These are phyloP conservation scores for Candida pseudoglaebosa DNA, from an alignment of 805 yeast species.

Conservation along the genomic window DNA sequence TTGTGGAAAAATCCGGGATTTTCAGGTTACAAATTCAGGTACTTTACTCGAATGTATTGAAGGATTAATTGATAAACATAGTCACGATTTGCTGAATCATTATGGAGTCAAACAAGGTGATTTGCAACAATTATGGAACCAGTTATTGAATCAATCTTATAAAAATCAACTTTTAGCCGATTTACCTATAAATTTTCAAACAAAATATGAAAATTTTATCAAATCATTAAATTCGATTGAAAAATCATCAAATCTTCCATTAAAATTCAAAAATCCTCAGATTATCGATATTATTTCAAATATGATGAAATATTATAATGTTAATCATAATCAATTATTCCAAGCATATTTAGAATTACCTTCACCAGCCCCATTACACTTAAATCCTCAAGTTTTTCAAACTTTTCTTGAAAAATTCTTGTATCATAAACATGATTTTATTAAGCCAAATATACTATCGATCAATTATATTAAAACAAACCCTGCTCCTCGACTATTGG, in stretches of 20 bases:
- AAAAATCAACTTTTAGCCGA: too few species aligned
- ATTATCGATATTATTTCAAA: slow-evolving; percentile 7
- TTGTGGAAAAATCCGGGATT: slow-evolving; percentile 4
- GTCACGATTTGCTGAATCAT: slow-evolving; percentile 1
- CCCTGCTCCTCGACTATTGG: slow-evolving; percentile 5
- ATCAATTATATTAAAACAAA: not conserved
- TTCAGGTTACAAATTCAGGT: slow-evolving; percentile 7
- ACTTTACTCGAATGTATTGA: slow-evolving; percentile 11
- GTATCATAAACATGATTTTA: slow-evolving; percentile 18
- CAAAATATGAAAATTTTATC: slow-evolving; percentile 10
- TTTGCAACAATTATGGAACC: slow-evolving; percentile 2
- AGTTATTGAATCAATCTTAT: too few species aligned
- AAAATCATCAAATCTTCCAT: slow-evolving; percentile 1
- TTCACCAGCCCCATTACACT: slow-evolving; percentile 20
- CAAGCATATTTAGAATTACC: slow-evolving; percentile 24
- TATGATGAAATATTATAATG: slow-evolving; percentile 12
- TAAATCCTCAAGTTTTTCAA: slow-evolving; percentile 24
- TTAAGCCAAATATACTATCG: slow-evolving; percentile 21
- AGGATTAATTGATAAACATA: slow-evolving; percentile 11
- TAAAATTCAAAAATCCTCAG: slow-evolving; percentile 3
- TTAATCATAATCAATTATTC: slow-evolving; percentile 25
- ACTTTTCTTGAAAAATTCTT: slow-evolving; percentile 23
- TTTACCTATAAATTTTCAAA: slow-evolving; percentile 1
- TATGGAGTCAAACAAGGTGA: not conserved
- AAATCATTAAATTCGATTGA: slow-evolving; percentile 18